Evolutionary conservation across 306 rosid species (phyloP), one percentile per base, ranked within the genome.

Genomic region (Herpetospermum pedunculosum): DNA sequence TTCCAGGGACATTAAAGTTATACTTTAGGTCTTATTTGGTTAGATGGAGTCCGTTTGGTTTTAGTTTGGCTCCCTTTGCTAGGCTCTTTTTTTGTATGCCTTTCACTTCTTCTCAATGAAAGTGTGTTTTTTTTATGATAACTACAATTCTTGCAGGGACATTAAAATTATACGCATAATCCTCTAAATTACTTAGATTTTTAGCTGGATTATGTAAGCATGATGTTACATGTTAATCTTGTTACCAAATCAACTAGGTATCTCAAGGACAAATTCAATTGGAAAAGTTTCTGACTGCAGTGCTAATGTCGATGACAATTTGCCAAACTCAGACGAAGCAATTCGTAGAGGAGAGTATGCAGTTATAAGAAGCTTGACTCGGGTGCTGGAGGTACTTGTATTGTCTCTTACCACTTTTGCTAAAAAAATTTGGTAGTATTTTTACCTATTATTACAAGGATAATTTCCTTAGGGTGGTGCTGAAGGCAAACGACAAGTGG

Each of bases 401-500:
- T 70, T 19, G 50, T 41, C 76, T 70, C 29, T 68, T 23, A 25
- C 70, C 78, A 81, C 50, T 69, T 70, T 79, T 4, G 35, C 46
- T 72, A 69, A n/a, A n/a, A n/a, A n/a, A 62, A 73, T 21, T 26
- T 46, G 49, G 46, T 52, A 52, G 37, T 72, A 54, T 30, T 73
- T 78, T 29, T 58, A 57, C 53, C 43, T 76, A 46, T 70, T 62
- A 55, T 47, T 76, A 67, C 75, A 37, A 59, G 76, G 41, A 73
- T 14, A 80, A 76, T 81, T 73, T 70, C 78, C 79, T 23, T 80
- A 92, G 97, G 97, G 97, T 58, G 96, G 97, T 69, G 92, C 87
- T 81, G 97, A 92, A 77, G 97, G 97, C 59, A 92, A 92, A 85
- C 87, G 92, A 82, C 96, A 92, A 86, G 97, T 92, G 76, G 97